These are phyloP conservation scores for Penicillium pancosmium DNA, from an alignment of 495 filamentous ascomycete genomes.

Conservation along the genomic window DNA sequence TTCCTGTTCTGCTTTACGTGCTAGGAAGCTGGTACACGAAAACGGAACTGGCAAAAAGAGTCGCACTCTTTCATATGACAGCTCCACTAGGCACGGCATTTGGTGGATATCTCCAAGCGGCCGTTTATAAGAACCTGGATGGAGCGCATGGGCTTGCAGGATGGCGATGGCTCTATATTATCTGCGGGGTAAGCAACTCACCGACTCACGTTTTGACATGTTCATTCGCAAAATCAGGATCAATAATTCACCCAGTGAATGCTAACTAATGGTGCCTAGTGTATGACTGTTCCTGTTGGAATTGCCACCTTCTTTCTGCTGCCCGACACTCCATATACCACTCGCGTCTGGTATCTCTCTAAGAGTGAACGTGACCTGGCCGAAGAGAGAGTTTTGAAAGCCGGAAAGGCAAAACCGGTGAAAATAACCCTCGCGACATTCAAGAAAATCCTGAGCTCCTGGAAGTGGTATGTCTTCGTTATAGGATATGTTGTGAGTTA, in stretches of 20 bases:
- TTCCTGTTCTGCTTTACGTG: constrained; percentile 19
- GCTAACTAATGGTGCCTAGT: constrained; percentile 4
- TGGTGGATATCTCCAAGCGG: constrained; percentile 28
- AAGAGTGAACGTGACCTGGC: constrained; percentile 27
- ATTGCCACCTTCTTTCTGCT: constrained; percentile 16
- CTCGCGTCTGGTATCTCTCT: constrained; percentile 24
- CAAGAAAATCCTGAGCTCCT: constrained; percentile 16
- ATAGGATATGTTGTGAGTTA: constrained; percentile 23
- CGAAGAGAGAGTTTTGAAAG: constrained; percentile 22
- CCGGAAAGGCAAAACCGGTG: constrained; percentile 33
- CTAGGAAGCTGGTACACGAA: constrained; percentile 27
- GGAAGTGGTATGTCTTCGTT: constrained; percentile 26
- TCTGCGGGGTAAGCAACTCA: constrained; percentile 18
- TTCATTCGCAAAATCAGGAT: not conserved
- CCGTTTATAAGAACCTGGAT: constrained; percentile 25
- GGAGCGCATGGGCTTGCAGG: constrained; percentile 19
- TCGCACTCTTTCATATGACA: constrained; percentile 23
- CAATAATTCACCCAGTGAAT: too few species aligned
- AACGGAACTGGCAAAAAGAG: constrained; percentile 23
- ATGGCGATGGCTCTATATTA: constrained; percentile 28
- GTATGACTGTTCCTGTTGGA: constrained; percentile 26
- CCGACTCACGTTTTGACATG: too few species aligned
- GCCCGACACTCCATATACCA: constrained; percentile 22
- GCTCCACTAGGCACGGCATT: constrained; percentile 19
- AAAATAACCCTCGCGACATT: constrained; percentile 25